Evolutionary conservation across 768 basidiomycete genomes (phyloP), one percentile per base, ranked within the genome.

Genomic region (Lactifluus subvellereus): DNA sequence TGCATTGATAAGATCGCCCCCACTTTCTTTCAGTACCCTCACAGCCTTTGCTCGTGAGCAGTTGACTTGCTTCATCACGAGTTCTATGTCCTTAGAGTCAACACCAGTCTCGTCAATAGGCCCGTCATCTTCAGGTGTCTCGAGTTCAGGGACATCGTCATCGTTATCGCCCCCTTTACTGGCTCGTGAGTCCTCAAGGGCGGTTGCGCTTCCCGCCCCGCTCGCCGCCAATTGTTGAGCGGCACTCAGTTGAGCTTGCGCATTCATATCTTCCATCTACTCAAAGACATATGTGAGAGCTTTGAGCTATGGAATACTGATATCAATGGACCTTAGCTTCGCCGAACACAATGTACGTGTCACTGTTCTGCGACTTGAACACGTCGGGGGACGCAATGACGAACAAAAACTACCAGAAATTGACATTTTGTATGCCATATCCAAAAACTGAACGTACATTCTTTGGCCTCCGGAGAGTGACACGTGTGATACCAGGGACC

Each of bases 291-390:
- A 43, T 51, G 32, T 16, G 22, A 45, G 7, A 35, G 38, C 27
- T 11, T 64, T 11, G 14, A 47, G n/a, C 10, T 14, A 50, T 55
- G 33, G 32, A 49, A 37, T 30, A 20, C 11, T 20, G 10, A 11
- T 40, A 58, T 37, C 16, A 65, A 64, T 70, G 64, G 52, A 88
- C 88, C 85, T 94, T 94, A 59, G 91, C 95, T 81, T 98, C 97
- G 67, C 97, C 97, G 71, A 98, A 99, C 67, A 99, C 94, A 73
- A 99, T 93, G 82, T 99, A 98, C 77, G 90, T 93, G 77, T 99
- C 97, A 73, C 92, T 94, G 78, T 93, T 94, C 48, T 89, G 87
- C 54, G 91, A 94, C 82, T 98, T 98, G 87, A 91, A 99, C 58
- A 99, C 97, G 67, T 99, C 97, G 42, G 97, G 97, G 55, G 87